Evolutionary conservation across 1,284 basidiomycete genomes (phyloP).

Genomic region (Nidula niveotomentosa): DNA sequence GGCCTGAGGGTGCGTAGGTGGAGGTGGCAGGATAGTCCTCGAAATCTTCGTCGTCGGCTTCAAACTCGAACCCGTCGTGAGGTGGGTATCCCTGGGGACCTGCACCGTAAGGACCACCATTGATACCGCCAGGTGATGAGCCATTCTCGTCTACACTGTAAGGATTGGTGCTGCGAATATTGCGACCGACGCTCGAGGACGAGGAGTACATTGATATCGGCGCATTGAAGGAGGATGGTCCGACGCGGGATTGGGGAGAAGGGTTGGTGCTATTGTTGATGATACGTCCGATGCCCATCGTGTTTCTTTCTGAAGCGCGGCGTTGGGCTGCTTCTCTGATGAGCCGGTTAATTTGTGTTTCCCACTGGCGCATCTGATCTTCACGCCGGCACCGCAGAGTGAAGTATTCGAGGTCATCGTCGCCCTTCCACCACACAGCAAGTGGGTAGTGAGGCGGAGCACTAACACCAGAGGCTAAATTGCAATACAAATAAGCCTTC

Average conservation of each 20-base stretch:
- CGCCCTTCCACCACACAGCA: slow-evolving; percentile 93
- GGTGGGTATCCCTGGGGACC: slow-evolving; percentile 63
- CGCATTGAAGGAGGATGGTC: slow-evolving; percentile 17
- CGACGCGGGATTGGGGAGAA: slow-evolving; percentile 20
- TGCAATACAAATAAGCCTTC: not conserved
- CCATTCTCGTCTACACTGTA: slow-evolving; percentile 37
- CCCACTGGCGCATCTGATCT: slow-evolving; percentile 94
- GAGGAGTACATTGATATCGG: slow-evolving; percentile 27
- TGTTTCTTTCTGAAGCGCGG: slow-evolving; percentile 60
- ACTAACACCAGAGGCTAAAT: slow-evolving; percentile 32
- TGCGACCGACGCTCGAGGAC: slow-evolving; percentile 24
- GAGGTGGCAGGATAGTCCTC: slow-evolving; percentile 63
- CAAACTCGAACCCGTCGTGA: slow-evolving; percentile 64
- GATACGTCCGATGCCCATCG: slow-evolving; percentile 38
- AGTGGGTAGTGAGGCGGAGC: slow-evolving; percentile 60
- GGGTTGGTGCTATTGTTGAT: slow-evolving; percentile 45
- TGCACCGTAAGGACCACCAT: slow-evolving; percentile 30
- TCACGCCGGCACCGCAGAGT: slow-evolving; percentile 92
- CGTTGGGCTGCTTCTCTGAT: slow-evolving; percentile 72
- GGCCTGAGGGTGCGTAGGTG: slow-evolving; percentile 53
- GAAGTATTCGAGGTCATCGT: slow-evolving; percentile 92
- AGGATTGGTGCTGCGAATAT: slow-evolving; percentile 21
- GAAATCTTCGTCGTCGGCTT: slow-evolving; percentile 70
- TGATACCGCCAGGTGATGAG: slow-evolving; percentile 11
- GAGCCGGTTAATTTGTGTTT: slow-evolving; percentile 83